Evolutionary conservation across 257 asterid species (phyloP), one percentile per base, ranked within the genome.

Genomic region (Osmanthus fragrans): DNA sequence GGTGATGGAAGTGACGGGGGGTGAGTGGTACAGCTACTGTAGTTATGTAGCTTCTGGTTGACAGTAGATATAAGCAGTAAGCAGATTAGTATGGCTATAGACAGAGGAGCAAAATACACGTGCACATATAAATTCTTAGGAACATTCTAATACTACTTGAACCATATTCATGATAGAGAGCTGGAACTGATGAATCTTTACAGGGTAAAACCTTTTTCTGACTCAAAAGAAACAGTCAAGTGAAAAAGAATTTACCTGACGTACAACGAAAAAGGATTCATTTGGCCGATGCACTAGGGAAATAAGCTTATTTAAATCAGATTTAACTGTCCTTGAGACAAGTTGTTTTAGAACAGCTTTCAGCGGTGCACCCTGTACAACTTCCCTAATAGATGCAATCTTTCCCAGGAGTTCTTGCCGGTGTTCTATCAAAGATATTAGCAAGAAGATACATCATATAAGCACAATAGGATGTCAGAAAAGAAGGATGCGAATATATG

Each of bases 231-330:
- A 80, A 34, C 58, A 54, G 74, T 40, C 47, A 64, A 75, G 63
- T 77, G 5, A 34, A 73, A 76, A 75, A 75, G 45, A 60, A 42
- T 66, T 83, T 81, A 93, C 99, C 96, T 90, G 92, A 65, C 98
- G 98, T 80, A 93, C 65, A 75, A 95, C 94, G 84, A 89, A 91
- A 87, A 90, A 93, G 15, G 97, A 93, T 86, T 93, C 98, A 37
- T 88, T 91, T 30, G 97, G 98, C 80, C 98, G 93, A 85, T 95
- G 98, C 74, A 92, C 97, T 70, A 95, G 85, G 58, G 99, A 85
- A 78, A 95, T 82, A 73, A 88, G 84, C 86, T 90, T 75, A 84
- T 88, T 86, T 42, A 82, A 73, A 77, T 87, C 92, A 30, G 94
- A 82, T 81, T 87, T 88, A 70, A 79, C 82, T 66, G 88, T 83